Percentiles rank a stretch among this genome's conserved stretches.
These are phyloP conservation scores for Fusarium mundagurra DNA, from an alignment of 2,329 filamentous ascomycete species.

Conservation along the genomic window DNA sequence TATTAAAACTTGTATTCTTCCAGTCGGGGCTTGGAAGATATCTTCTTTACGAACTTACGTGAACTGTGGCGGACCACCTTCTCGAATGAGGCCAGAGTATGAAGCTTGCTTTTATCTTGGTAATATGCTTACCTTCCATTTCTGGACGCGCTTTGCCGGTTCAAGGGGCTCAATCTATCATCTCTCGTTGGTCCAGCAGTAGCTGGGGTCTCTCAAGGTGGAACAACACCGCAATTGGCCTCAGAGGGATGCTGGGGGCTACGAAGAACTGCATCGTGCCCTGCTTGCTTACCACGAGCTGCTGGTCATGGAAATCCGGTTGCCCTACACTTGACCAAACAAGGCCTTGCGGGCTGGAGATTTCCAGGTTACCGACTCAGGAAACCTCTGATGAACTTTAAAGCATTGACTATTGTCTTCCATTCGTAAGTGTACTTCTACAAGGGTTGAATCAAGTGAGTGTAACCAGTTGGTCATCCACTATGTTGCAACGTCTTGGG, in stretches of 20 bases:
- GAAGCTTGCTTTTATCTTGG: too few species aligned
- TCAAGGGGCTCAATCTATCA: neutral
- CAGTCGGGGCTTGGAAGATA: fast-evolving
- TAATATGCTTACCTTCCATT: fast-evolving
- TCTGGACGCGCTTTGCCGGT: too few species aligned
- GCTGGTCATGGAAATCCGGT: fast-evolving
- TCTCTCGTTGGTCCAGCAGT: neutral
- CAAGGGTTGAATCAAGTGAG: too few species aligned
- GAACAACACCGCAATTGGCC: neutral
- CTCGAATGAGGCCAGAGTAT: fast-evolving
- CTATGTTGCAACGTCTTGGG: neutral
- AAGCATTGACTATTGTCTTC: too few species aligned
- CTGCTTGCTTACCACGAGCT: too few species aligned
- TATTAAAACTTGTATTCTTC: fast-evolving
- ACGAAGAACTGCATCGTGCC: too few species aligned
- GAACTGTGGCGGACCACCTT: fast-evolving
- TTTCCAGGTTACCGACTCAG: too few species aligned
- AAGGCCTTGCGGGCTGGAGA: too few species aligned
- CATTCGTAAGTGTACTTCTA: too few species aligned
- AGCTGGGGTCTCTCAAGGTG: neutral
- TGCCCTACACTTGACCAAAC: too few species aligned
- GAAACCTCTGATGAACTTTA: too few species aligned
- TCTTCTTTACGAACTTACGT: neutral
- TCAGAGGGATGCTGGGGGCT: fast-evolving
- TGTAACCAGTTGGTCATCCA: neutral